Evolutionary conservation across 495 filamentous ascomycete species (phyloP).

Genomic region (Neurospora sp.): DNA sequence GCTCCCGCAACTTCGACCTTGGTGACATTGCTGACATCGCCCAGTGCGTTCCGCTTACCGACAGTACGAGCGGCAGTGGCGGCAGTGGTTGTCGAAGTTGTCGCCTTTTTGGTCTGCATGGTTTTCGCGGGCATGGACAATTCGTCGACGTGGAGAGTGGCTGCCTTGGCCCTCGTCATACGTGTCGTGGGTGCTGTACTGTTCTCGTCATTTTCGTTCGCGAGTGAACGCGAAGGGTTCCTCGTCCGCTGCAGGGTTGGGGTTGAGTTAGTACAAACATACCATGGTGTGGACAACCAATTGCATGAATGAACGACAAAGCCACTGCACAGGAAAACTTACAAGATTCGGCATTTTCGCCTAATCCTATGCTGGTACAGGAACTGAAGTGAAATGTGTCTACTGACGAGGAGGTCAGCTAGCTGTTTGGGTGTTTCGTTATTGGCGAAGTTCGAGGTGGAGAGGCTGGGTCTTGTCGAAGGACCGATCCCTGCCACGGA

Average conservation of each 20-base stretch:
- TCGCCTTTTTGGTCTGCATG: slow-evolving; percentile 60
- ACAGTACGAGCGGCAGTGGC: slow-evolving; percentile 37
- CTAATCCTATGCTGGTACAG: slow-evolving; percentile 17
- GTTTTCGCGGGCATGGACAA: slow-evolving; percentile 51
- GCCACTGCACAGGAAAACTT: background rate
- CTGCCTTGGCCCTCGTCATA: slow-evolving; percentile 86
- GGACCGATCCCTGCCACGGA: background rate
- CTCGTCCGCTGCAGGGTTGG: slow-evolving; percentile 9
- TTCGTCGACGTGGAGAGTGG: slow-evolving; percentile 53
- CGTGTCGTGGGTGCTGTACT: slow-evolving; percentile 51
- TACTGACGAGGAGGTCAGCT: background rate
- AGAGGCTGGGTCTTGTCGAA: background rate
- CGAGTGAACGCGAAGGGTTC: slow-evolving; percentile 44
- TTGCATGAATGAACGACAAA: background rate
- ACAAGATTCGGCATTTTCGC: background rate
- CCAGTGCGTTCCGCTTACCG: slow-evolving; percentile 67
- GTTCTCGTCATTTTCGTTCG: slow-evolving; percentile 95
- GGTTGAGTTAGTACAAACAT: background rate
- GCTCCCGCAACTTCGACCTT: slow-evolving; percentile 60
- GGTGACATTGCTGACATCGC: slow-evolving; percentile 90
- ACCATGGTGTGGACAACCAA: background rate
- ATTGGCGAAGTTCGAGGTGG: background rate
- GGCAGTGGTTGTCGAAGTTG: slow-evolving; percentile 17
- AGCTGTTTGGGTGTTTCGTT: background rate
- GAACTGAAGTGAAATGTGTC: slow-evolving; percentile 6